Evolutionary conservation across 202 grass and related monocot genomes (phyloP).

Genomic region (Digitaria exilis): DNA sequence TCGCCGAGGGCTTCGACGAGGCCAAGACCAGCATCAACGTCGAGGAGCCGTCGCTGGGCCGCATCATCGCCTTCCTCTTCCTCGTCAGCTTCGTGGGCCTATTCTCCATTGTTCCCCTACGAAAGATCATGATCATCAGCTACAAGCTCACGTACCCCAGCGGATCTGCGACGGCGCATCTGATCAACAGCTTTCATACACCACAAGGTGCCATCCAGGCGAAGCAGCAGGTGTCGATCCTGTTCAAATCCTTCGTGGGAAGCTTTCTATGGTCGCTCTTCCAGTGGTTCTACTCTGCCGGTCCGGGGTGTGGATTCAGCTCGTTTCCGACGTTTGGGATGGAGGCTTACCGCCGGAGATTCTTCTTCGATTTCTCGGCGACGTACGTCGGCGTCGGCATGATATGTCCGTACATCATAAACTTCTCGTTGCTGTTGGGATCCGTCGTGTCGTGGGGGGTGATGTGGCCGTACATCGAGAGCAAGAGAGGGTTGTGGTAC

Average conservation of each 20-base stretch:
- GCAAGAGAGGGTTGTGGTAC: conserved; percentile 72
- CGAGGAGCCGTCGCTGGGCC: conserved; percentile 62
- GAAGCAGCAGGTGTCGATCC: conserved; percentile 63
- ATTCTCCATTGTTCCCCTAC: conserved; percentile 68
- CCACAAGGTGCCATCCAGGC: conserved; percentile 60
- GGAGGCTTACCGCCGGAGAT: conserved; percentile 52
- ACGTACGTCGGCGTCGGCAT: conserved; percentile 84
- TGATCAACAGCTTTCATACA: conserved; percentile 92
- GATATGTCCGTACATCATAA: conserved; percentile 90
- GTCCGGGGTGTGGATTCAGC: conserved; percentile 56
- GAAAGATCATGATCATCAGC: conserved; percentile 88
- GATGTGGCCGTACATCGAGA: conserved; percentile 81
- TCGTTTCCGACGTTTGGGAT: conserved; percentile 79
- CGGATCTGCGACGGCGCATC: conserved; percentile 70
- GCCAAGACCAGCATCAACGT: conserved; percentile 52
- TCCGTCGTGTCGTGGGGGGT: conserved; percentile 77
- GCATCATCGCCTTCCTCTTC: conserved; percentile 70
- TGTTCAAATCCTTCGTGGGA: conserved; percentile 75
- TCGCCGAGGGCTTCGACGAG: conserved; percentile 59
- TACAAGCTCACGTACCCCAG: conserved; percentile 80
- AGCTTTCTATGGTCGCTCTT: conserved; percentile 81
- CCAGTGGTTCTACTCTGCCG: conserved; percentile 77
- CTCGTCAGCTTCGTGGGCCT: conserved; percentile 64
- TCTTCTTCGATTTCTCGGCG: conserved; percentile 89
- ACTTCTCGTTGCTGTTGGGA: conserved; percentile 64